These are phyloP conservation scores for Phytophthora multivora DNA, from an alignment of 352 stramenopile genomes.

Conservation along the genomic window DNA sequence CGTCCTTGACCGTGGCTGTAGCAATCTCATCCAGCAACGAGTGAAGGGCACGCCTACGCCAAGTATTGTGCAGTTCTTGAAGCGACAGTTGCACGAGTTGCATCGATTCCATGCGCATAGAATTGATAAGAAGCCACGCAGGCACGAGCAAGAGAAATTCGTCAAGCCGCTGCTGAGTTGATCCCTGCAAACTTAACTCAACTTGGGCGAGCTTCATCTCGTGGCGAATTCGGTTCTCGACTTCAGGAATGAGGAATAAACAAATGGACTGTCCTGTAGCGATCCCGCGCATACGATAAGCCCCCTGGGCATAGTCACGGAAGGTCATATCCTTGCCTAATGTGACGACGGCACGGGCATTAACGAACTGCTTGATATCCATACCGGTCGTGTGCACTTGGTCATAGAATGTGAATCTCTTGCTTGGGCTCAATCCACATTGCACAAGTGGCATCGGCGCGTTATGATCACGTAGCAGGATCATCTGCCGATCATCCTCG, in stretches of 20 bases:
- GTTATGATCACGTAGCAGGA: constrained; percentile 94
- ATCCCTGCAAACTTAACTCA: constrained; percentile 20
- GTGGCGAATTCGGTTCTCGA: constrained; percentile 88
- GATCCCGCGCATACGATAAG: constrained; percentile 92
- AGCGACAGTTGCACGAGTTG: constrained; percentile 98
- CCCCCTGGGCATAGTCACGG: constrained; percentile 92
- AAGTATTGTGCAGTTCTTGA: constrained; percentile 98
- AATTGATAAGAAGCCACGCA: constrained; percentile 99
- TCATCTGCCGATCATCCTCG: constrained; percentile 89
- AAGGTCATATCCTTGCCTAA: constrained; percentile 98
- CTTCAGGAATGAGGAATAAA: constrained; percentile 92
- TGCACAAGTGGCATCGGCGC: constrained; percentile 93
- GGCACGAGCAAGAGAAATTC: constrained; percentile 82
- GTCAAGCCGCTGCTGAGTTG: constrained; percentile 44
- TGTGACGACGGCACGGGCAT: constrained; percentile 88
- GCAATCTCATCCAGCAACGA: constrained; percentile 87
- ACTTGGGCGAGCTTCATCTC: constrained; percentile 62
- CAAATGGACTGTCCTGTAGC: constrained; percentile 92
- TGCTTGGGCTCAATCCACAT: constrained; percentile 81
- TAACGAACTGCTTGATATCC: constrained; percentile 93
- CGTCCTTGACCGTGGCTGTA: constrained; percentile 11
- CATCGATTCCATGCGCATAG: constrained; percentile 99
- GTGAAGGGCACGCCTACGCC: constrained; percentile 94
- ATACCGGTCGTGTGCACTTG: constrained; percentile 95
- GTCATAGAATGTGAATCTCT: constrained; percentile 94